phyloP scores from a whole-genome alignment of 1,139 yeast species.

The Blastobotrys serpentis region DNA sequence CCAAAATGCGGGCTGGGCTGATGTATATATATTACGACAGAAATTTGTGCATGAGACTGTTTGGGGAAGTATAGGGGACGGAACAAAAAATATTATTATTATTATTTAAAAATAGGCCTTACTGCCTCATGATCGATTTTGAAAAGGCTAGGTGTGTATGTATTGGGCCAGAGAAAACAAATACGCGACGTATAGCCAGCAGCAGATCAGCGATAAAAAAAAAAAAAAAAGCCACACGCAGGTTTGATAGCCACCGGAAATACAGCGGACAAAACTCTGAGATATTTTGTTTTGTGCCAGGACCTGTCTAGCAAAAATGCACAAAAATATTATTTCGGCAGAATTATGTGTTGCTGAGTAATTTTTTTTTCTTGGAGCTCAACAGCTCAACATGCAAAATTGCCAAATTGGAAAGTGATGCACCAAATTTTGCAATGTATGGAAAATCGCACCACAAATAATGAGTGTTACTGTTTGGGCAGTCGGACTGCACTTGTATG shows the following conservation, averaged over 20 bases:
- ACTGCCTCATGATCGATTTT: conserved; percentile 1
- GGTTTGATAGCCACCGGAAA: not conserved
- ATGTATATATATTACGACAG: conserved; percentile 4
- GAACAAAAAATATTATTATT: not conserved
- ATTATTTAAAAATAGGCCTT: conserved; percentile 1
- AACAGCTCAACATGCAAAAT: too few relatives aligned
- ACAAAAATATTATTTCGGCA: not conserved
- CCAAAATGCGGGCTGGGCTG: too few relatives aligned
- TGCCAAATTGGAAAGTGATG: too few relatives aligned
- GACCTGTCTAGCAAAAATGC: too few relatives aligned
- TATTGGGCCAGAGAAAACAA: too few relatives aligned
- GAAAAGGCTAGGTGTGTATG: not conserved
- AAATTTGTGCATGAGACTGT: too few relatives aligned
- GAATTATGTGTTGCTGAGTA: not conserved
- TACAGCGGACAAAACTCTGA: not conserved
- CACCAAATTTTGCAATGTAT: too few relatives aligned
- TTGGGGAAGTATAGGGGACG: not conserved
- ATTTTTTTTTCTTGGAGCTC: too few relatives aligned
- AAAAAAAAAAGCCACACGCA: not conserved
- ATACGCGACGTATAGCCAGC: conserved; percentile 3
- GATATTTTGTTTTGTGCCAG: too few relatives aligned
- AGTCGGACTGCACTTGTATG: too few relatives aligned
- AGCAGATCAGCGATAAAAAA: not conserved
- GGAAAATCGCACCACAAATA: too few relatives aligned
- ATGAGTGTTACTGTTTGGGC: too few relatives aligned